Percentiles rank a stretch among this genome's conserved stretches.
phyloP scores from a whole-genome alignment of 2,329 filamentous ascomycete species.

The Fusarium chlamydosporum region DNA sequence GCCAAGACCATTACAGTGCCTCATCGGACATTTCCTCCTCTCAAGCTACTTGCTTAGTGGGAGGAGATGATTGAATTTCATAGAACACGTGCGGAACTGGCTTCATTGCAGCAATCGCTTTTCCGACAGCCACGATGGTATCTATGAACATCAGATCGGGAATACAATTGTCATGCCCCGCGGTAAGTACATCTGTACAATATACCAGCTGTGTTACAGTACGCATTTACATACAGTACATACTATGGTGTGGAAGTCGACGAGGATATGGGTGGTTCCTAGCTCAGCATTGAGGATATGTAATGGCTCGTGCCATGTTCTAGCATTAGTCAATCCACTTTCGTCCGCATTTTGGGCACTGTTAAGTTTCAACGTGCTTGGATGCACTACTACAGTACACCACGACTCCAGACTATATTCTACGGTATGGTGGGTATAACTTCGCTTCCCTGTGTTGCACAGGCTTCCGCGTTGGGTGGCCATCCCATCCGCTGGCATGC shows the following conservation, averaged over 20 bases:
- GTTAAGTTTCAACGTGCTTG: background rate
- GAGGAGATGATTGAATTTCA: background rate
- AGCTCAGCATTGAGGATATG: constrained; percentile 33
- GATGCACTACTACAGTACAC: no score
- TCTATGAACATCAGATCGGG: background rate
- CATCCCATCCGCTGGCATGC: constrained; percentile 36
- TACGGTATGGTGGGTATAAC: constrained; percentile 7
- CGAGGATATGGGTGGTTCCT: background rate
- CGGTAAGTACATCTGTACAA: background rate
- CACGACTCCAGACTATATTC: background rate
- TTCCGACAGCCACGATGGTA: background rate
- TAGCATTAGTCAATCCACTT: constrained; percentile 4
- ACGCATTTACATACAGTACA: background rate
- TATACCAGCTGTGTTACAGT: background rate
- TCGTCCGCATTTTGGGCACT: background rate
- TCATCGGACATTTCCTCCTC: constrained; percentile 16
- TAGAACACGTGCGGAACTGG: background rate
- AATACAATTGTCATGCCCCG: background rate
- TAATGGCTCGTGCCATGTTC: constrained; percentile 42
- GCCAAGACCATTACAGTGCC: constrained; percentile 24
- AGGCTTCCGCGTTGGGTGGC: constrained; percentile 24
- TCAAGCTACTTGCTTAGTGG: background rate
- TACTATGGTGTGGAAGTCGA: background rate
- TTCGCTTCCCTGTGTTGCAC: constrained; percentile 10
- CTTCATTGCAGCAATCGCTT: background rate